Base-by-base conservation (phyloP, 2,329 filamentous ascomycete species). In the Fusarium nanum region DNA sequence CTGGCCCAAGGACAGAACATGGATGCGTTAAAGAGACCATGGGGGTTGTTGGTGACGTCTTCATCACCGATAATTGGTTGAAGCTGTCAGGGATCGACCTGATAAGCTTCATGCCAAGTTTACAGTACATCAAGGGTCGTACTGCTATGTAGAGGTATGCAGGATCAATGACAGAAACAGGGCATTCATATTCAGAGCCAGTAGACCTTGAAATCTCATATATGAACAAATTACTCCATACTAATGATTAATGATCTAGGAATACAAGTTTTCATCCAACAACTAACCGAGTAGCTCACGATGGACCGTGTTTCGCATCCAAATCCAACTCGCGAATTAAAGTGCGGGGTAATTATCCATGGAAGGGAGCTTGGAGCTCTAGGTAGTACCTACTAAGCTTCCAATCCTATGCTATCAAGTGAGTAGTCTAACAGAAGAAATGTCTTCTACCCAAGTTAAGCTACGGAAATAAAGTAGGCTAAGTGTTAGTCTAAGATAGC, bases 31-130 rank as follows among this genome's bases (percentile, higher is more conserved):
- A 14, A 20, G 28, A 27, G 11, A 7, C 18, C 34, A 46, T 34
- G 34, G 22, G 41, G 41, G 44, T 44, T 53, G 27, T 44, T 7
- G 60, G 71, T 73, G 71, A 73, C 71, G 71, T 74, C 64, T 57
- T 53, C 32, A 46, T 22, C 30, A 10, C 8, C 3, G 20, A 18
- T 22, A 20, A 71, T 73, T 73, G 60, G 71, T 20, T 16, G 30
- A 28, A 37, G 28, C 42, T 40, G 25, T 9, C 25, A 64, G 56
- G 48, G 42, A 55, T 47, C 7, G 23, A 41, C n/a, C 30, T 45
- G 27, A 37, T 53, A 56, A 47, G 54, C 59, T 66, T 53, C 16
- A 34, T 68, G 65, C 65, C 64, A 64, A 65, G 54, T 65, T 66
- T 64, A 40, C 27, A 27, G 23, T 7, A 20, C 28, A 25, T n/a